phyloP scores from a whole-genome alignment of 192 early-diverging fungal genomes.

The Coemansia sp. region DNA sequence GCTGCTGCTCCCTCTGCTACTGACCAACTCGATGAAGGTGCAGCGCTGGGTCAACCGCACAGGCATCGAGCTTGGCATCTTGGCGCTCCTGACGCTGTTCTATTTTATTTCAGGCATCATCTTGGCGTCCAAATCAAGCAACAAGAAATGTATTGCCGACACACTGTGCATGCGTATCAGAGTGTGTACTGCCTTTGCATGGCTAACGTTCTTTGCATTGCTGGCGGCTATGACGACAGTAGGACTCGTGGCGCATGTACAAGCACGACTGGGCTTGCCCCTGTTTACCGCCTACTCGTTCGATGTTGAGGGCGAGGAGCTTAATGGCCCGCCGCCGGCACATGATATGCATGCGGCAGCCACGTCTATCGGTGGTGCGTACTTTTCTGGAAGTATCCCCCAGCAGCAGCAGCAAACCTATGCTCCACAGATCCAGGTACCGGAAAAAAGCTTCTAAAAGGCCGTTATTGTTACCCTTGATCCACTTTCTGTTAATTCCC shows the following conservation, averaged over 20 bases:
- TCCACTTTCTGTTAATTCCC: too few relatives aligned
- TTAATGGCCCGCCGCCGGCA: background rate
- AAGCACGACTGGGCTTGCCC: conserved; percentile 22
- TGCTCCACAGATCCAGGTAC: too few relatives aligned
- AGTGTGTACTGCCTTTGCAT: conserved; percentile 27
- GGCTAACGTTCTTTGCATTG: conserved; percentile 22
- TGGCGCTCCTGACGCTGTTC: conserved; percentile 19
- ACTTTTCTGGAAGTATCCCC: background rate
- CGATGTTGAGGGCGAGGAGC: conserved; percentile 39
- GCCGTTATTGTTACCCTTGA: too few relatives aligned
- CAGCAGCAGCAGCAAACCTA: conserved; percentile 5
- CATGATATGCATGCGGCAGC: conserved; percentile 32
- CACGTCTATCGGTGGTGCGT: conserved; percentile 10
- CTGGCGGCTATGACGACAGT: conserved; percentile 9
- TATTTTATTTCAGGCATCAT: conserved; percentile 28
- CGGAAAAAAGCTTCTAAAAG: background rate
- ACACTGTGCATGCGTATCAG: conserved; percentile 19
- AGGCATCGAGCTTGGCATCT: conserved; percentile 19
- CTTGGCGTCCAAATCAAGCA: conserved; percentile 21
- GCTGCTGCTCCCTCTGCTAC: conserved; percentile 15
- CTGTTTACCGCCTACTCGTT: conserved; percentile 33
- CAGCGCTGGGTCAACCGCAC: conserved; percentile 41
- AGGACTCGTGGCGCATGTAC: conserved; percentile 28
- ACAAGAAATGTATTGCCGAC: conserved; percentile 10
- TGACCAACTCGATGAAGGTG: conserved; percentile 14